Percentiles rank a stretch among this genome's conserved stretches.
These are phyloP conservation scores for Corrigiola litoralis DNA, from an alignment of 179 eudicot species.

Conservation along the genomic window DNA sequence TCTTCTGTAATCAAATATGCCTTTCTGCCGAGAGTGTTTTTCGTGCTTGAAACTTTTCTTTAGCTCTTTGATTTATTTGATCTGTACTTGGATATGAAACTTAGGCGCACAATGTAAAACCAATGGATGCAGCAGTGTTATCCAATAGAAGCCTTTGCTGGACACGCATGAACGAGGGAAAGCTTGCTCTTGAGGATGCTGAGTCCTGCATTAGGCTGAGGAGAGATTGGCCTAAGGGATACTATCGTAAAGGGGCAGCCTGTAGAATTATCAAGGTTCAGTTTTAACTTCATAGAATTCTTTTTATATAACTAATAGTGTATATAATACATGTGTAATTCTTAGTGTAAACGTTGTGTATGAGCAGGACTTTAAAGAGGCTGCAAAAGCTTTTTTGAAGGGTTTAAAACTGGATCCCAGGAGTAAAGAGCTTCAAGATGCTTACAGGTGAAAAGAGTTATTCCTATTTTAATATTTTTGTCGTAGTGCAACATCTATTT, in stretches of 20 bases:
- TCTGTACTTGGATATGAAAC: not conserved
- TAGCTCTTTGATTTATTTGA: not conserved
- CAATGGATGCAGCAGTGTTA: conserved; percentile 18
- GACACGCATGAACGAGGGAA: conserved; percentile 24
- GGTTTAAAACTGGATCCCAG: conserved; percentile 29
- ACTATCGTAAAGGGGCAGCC: conserved; percentile 34
- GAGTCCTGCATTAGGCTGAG: conserved; percentile 15
- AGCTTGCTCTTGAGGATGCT: conserved; percentile 30
- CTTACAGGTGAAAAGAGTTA: conserved; percentile 22
- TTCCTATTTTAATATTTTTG: too few relatives aligned
- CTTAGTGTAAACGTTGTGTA: not conserved
- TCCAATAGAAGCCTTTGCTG: conserved; percentile 41
- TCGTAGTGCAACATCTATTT: too few relatives aligned
- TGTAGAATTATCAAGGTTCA: not conserved
- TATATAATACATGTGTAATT: too few relatives aligned
- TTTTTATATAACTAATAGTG: too few relatives aligned
- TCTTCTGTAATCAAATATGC: not conserved
- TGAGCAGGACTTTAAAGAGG: conserved; percentile 4
- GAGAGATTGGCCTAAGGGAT: conserved; percentile 28
- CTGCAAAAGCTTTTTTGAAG: conserved; percentile 10
- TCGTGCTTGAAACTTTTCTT: too few relatives aligned
- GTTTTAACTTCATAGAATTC: not conserved
- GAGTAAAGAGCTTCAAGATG: conserved; percentile 23
- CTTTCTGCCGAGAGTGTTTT: not conserved
- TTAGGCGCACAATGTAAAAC: conserved; percentile 22